Evolutionary conservation across 75 land plant species (phyloP), one percentile per base, ranked within the genome.

Genomic region (Azolla pinnata): DNA sequence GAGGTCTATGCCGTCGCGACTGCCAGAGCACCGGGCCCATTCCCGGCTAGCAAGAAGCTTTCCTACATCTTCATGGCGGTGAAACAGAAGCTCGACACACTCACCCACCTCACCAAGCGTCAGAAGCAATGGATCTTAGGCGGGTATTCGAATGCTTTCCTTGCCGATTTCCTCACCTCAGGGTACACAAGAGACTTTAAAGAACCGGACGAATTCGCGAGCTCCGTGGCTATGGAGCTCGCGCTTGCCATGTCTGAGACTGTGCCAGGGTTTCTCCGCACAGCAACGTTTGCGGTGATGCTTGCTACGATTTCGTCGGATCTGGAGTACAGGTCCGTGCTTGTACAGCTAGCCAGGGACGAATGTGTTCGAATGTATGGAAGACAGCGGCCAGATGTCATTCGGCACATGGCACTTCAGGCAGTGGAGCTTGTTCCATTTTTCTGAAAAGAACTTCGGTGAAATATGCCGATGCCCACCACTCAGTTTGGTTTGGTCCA

Each of bases 91-190:
- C 14, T 62, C 31, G 64, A 29, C 27, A 4, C 27, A 1, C 1
- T 20, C 14, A 24, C 30, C 0, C 29, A 3, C 10, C 61, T 59
- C 14, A 31, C 40, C 23, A 50, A 62, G 29, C 30, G 49, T 56
- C 42, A 33, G 32, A 62, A 23, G 19, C 64, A 62, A 14, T 52
- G 54, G 54, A 52, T 52, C 27, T 52, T 52, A 24, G 54, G 54
- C 10, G 54, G 54, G 5, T 52, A 52, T 25, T 52, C 54, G 2
- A 9, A 16, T 23, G 54, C 54, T 2, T 52, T 52, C 14, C 29
- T 52, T 25, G 54, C 25, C 24, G 27, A 52, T 25, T 52, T 26
- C 29, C 54, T 52, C 27, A 52, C 54, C 10, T 10, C 29, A 25
- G 54, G 54, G 25, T 52, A 52, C 29, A 31, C 56, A 10, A 30